Conservation (phyloP, 352 stramenopile species). For the Peronospora farinosa region DNA sequence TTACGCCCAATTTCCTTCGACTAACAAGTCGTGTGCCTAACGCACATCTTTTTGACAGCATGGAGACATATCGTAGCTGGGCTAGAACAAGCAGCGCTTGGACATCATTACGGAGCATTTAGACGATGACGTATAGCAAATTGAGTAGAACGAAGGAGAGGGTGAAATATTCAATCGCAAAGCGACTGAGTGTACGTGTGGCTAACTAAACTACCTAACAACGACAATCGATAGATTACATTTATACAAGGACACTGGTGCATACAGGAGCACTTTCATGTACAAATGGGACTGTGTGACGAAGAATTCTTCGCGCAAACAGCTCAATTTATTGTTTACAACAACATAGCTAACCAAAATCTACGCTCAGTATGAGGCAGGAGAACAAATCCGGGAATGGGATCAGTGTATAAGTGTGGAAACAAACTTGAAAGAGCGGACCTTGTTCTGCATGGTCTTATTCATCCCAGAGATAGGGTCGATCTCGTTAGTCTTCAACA, state of each 20-base stretch:
- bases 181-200: background rate
- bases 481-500: constrained; percentile 14
- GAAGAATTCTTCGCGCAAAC: no score
- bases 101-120: constrained; percentile 40
- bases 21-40: constrained; percentile 56
- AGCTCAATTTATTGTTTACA: no score
- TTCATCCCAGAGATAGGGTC: constrained; percentile 13
- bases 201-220: background rate
- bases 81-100: constrained; percentile 68
- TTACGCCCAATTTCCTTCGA: constrained; percentile 60
- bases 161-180: constrained; percentile 13
- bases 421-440: constrained; percentile 28
- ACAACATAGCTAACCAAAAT: background rate
- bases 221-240: no score
- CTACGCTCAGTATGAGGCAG: constrained; percentile 13
- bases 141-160: constrained; percentile 26
- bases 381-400: background rate
- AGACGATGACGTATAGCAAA: constrained; percentile 48
- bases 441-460: constrained; percentile 21
- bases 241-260: no score
- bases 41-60: constrained; percentile 66
- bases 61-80: constrained; percentile 47
- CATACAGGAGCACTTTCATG: no score
- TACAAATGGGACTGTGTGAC: no score
- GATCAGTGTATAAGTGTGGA: background rate